Evolutionary conservation across 2,329 filamentous ascomycete species (phyloP).

Genomic region (Penicillium capsulatum): DNA sequence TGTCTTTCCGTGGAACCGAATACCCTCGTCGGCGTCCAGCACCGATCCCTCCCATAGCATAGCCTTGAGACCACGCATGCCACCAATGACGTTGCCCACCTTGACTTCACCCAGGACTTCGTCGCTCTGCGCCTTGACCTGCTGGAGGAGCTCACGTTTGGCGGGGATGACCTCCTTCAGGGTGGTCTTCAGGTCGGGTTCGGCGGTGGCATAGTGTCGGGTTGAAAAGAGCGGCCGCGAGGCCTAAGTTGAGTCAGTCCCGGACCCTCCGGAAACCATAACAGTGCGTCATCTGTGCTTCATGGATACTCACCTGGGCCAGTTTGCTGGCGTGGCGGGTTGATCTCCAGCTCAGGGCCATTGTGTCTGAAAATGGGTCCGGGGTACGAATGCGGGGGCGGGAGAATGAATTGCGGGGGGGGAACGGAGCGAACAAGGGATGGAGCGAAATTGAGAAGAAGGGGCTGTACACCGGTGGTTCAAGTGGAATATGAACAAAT

Average conservation of each 20-base stretch:
- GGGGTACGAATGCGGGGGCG: constrained; percentile 25
- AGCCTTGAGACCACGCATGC: constrained; percentile 95
- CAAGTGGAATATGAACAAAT: neutral
- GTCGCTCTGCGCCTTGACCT: constrained; percentile 79
- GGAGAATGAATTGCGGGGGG: constrained; percentile 7
- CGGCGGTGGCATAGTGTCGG: constrained; percentile 57
- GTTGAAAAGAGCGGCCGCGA: constrained; percentile 23
- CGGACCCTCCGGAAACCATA: neutral
- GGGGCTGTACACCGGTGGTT: neutral
- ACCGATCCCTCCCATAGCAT: constrained; percentile 99
- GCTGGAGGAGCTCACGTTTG: constrained; percentile 89
- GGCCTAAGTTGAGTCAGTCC: constrained; percentile 13
- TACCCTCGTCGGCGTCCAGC: constrained; percentile 92
- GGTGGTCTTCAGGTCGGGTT: constrained; percentile 84
- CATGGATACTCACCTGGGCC: constrained; percentile 30
- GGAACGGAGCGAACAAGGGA: neutral
- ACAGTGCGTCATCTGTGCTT: neutral
- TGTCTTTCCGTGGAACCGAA: constrained; percentile 94
- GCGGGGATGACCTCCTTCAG: constrained; percentile 80
- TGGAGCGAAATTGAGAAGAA: neutral
- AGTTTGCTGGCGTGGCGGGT: constrained; percentile 37
- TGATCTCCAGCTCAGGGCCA: constrained; percentile 37
- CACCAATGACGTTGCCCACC: constrained; percentile 88
- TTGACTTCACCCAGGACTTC: constrained; percentile 89
- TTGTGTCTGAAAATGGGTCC: constrained; percentile 21